Conservation (phyloP, 225 moss, liverwort and hornwort species). For the Lunularia cruciata region DNA sequence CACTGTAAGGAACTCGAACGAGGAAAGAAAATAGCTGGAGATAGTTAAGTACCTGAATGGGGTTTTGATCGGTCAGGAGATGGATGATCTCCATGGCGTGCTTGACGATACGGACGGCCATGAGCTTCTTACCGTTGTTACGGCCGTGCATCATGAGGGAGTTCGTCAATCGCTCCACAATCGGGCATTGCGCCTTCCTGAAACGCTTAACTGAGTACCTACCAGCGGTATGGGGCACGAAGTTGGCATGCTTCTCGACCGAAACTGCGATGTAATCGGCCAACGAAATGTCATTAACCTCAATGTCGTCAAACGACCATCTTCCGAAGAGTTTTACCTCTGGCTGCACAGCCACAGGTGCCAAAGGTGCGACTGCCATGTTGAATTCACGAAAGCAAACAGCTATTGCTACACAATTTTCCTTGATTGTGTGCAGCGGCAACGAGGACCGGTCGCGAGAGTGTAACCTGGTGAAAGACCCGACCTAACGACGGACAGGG, state of each 20-base stretch:
- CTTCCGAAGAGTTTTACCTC: constrained; percentile 80
- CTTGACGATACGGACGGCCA: constrained; percentile 84
- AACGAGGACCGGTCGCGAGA: not conserved
- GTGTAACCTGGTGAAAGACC: not conserved
- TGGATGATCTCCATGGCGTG: constrained; percentile 93
- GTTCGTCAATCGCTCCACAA: constrained; percentile 76
- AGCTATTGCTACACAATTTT: not conserved
- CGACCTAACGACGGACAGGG: not conserved
- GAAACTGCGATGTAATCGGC: constrained; percentile 76
- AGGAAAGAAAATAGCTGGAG: not conserved
- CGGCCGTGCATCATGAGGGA: constrained; percentile 91
- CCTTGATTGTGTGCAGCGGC: constrained; percentile 1
- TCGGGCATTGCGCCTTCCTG: constrained; percentile 78
- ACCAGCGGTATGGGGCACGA: constrained; percentile 77
- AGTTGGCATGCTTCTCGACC: constrained; percentile 68
- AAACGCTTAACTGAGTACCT: constrained; percentile 82
- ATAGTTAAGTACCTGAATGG: constrained; percentile 43
- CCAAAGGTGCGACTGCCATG: constrained; percentile 28
- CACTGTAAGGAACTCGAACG: not conserved
- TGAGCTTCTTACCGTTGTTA: constrained; percentile 77
- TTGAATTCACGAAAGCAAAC: not conserved
- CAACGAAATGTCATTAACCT: constrained; percentile 72
- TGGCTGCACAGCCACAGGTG: constrained; percentile 47
- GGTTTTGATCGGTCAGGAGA: constrained; percentile 74
- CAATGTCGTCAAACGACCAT: constrained; percentile 76